Evolutionary conservation across 2,329 filamentous ascomycete genomes (phyloP).

Genomic region (Salinomyces thailandicus): DNA sequence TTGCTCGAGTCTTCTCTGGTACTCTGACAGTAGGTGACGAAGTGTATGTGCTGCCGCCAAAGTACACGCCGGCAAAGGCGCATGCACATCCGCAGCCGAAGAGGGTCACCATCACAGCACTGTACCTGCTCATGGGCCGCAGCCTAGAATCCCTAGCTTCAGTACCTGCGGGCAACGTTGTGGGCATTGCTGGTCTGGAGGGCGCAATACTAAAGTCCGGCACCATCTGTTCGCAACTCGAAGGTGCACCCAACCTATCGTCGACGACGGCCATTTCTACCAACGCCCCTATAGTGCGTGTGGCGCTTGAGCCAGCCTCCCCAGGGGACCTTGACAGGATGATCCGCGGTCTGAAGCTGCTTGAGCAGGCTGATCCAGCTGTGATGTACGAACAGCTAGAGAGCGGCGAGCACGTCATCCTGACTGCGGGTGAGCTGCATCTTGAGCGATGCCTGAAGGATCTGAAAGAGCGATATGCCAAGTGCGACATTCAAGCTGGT

Average conservation of each 20-base stretch:
- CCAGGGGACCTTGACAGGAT: slow-evolving; percentile 88
- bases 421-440: slow-evolving; percentile 90
- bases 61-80: slow-evolving; percentile 75
- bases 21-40: slow-evolving; percentile 80
- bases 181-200: slow-evolving; percentile 86
- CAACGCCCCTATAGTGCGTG: slow-evolving; percentile 71
- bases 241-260: slow-evolving; percentile 81
- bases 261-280: slow-evolving; percentile 71
- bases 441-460: slow-evolving; percentile 90
- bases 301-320: slow-evolving; percentile 87
- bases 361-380: slow-evolving; percentile 92
- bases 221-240: slow-evolving; percentile 77
- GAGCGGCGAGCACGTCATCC: slow-evolving; percentile 87
- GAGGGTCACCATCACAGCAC: slow-evolving; percentile 71
- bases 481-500: slow-evolving; percentile 87
- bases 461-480: slow-evolving; percentile 81
- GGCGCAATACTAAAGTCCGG: slow-evolving; percentile 93
- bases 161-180: slow-evolving; percentile 88
- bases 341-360: slow-evolving; percentile 73
- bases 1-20: slow-evolving; percentile 87
- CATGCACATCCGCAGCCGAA: slow-evolving; percentile 62
- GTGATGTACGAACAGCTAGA: slow-evolving; percentile 89
- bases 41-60: slow-evolving; percentile 83
- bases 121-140: slow-evolving; percentile 94
- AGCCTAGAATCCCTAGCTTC: slow-evolving; percentile 70